Percentiles rank a stretch among this genome's conserved stretches.
These are phyloP conservation scores for Leucosporidium yakuticum DNA, from an alignment of 768 basidiomycete species.

Conservation along the genomic window DNA sequence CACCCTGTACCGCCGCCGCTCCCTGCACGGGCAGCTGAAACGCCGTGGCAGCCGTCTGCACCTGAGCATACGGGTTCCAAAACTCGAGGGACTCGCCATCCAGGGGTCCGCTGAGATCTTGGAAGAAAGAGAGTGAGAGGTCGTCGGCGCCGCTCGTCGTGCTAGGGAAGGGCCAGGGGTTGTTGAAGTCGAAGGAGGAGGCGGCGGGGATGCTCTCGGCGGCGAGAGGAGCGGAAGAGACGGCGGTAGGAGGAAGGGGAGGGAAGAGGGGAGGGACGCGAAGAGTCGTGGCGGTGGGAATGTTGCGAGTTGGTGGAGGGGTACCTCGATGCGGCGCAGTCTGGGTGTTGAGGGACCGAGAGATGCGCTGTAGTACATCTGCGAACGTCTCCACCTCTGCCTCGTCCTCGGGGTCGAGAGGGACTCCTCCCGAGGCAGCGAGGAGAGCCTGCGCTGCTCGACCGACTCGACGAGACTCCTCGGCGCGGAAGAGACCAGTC, in stretches of 20 bases:
- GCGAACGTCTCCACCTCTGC: constrained; percentile 32
- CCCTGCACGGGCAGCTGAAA: no score
- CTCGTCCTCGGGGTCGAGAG: background rate
- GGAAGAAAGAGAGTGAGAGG: constrained; percentile 18
- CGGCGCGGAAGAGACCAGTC: constrained; percentile 28
- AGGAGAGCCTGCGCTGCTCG: constrained; percentile 21
- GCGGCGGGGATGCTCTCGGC: background rate
- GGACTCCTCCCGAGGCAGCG: constrained; percentile 4
- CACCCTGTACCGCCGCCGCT: no score
- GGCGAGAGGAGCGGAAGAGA: background rate
- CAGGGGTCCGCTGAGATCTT: constrained; percentile 12
- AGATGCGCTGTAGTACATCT: constrained; percentile 29
- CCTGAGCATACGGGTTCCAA: no score
- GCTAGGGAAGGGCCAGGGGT: constrained; percentile 4
- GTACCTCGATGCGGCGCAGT: constrained; percentile 31
- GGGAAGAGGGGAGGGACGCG: background rate
- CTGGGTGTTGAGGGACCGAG: constrained; percentile 20
- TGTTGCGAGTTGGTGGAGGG: constrained; percentile 33
- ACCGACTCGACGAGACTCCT: constrained; percentile 17
- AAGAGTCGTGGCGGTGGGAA: constrained; percentile 9
- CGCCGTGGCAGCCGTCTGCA: no score
- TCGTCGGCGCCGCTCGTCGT: background rate
- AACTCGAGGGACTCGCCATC: no score
- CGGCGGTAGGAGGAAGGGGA: background rate
- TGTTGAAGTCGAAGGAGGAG: constrained; percentile 1